phyloP scores from a whole-genome alignment of 257 asterid genomes.

The Solanum habrochaites region DNA sequence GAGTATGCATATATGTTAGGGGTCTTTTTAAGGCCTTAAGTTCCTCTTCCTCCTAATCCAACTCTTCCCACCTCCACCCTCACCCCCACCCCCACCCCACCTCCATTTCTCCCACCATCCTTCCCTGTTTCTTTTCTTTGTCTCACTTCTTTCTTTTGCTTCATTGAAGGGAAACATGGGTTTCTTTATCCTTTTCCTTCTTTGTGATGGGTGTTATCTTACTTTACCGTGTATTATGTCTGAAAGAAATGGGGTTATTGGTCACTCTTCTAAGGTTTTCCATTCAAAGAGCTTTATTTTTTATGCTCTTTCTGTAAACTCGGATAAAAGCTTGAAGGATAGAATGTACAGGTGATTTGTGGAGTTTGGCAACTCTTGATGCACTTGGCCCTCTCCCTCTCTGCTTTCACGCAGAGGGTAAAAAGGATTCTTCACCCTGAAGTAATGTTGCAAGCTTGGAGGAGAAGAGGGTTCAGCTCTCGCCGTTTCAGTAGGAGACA shows the following conservation, averaged over 20 bases:
- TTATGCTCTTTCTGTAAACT: neutral
- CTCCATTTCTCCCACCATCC: neutral
- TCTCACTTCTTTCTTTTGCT: neutral
- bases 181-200: neutral
- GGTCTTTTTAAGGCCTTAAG: neutral
- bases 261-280: neutral
- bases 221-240: neutral
- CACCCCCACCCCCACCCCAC: neutral
- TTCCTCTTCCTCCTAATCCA: neutral
- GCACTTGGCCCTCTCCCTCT: neutral
- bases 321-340: neutral
- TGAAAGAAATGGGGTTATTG: neutral
- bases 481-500: neutral
- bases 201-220: neutral
- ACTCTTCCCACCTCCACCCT: neutral
- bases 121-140: neutral
- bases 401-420: neutral
- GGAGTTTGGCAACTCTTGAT: neutral
- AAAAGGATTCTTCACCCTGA: neutral
- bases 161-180: neutral
- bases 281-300: constrained; percentile 1
- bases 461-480: neutral
- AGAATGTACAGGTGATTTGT: neutral
- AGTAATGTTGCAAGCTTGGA: neutral
- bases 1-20: constrained; percentile 1